A percentile compares a stretch with the other conserved stretches of the same genome.
Conservation (phyloP, 352 stramenopile species). For the Phytophthora palmivora region DNA sequence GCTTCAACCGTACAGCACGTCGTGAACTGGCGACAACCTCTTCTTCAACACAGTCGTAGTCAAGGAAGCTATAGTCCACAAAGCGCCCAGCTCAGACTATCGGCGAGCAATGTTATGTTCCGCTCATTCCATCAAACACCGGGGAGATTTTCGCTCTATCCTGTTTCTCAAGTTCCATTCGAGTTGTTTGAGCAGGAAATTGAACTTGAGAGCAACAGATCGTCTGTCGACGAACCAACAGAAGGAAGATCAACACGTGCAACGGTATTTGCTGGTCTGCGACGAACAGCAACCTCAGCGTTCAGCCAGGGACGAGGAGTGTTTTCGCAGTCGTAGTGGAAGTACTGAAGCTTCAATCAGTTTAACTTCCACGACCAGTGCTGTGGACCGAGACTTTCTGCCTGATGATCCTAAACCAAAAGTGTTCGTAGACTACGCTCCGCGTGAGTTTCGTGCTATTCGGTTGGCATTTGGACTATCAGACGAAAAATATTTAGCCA, state of each 20-base stretch:
- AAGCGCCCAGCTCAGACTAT: conserved; percentile 13
- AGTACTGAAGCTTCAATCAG: conserved; percentile 19
- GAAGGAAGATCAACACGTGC: conserved; percentile 35
- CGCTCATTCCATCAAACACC: conserved; percentile 33
- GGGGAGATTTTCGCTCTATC: conserved; percentile 66
- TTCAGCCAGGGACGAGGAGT: conserved; percentile 44
- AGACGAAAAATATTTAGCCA: conserved; percentile 74
- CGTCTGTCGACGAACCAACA: conserved; percentile 26
- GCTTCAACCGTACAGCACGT: conserved; percentile 14
- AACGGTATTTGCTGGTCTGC: conserved; percentile 55
- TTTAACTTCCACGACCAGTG: conserved; percentile 4
- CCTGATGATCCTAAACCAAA: conserved; percentile 67
- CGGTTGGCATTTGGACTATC: conserved; percentile 65
- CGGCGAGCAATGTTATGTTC: conserved; percentile 27
- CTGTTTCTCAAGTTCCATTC: conserved; percentile 76
- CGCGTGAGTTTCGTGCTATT: conserved; percentile 71
- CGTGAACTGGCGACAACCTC: conserved; percentile 23
- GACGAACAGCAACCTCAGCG: conserved; percentile 51
- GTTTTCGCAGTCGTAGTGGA: conserved; percentile 35
- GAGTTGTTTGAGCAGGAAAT: conserved; percentile 83
- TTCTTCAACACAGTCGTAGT: conserved; percentile 32
- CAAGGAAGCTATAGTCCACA: conserved; percentile 23
- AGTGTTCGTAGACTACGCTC: conserved; percentile 80
- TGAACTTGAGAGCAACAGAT: conserved; percentile 63
- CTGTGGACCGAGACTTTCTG: conserved; percentile 28